Conservation (phyloP, 495 filamentous ascomycete species). For the Chaetomium tenue region DNA sequence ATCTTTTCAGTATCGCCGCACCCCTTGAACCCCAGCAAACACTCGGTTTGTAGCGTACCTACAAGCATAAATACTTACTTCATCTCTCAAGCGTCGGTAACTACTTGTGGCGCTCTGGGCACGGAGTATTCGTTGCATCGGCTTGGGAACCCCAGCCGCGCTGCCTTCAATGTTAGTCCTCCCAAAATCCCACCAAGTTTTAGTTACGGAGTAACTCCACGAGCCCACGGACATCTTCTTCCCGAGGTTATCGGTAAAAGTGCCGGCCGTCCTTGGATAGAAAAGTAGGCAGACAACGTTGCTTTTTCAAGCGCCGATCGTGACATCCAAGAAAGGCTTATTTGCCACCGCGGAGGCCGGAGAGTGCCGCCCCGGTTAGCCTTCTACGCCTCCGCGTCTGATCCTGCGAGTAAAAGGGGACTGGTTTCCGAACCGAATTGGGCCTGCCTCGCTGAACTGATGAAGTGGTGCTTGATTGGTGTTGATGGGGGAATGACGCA, state of each 20-base stretch:
- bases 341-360: slow-evolving; percentile 11
- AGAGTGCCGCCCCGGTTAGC: background rate
- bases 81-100: no score
- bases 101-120: no score
- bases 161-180: no score
- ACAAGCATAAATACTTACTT: no score
- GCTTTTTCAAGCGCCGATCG: slow-evolving; percentile 11
- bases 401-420: slow-evolving; percentile 10
- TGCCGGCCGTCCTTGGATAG: background rate
- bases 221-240: background rate
- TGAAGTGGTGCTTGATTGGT: background rate
- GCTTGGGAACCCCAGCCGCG: no score
- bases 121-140: no score
- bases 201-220: no score
- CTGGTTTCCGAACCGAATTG: no score
- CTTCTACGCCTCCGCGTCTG: slow-evolving; percentile 1
- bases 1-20: background rate
- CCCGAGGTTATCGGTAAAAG: background rate
- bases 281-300: background rate
- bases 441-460: background rate
- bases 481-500: background rate
- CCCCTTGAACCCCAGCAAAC: no score
- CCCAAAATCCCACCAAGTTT: no score
- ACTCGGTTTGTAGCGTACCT: no score
- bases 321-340: background rate